These are phyloP conservation scores for Fusarium neocosmosporiellum DNA, from an alignment of 2,329 filamentous ascomycete genomes.

Conservation along the genomic window DNA sequence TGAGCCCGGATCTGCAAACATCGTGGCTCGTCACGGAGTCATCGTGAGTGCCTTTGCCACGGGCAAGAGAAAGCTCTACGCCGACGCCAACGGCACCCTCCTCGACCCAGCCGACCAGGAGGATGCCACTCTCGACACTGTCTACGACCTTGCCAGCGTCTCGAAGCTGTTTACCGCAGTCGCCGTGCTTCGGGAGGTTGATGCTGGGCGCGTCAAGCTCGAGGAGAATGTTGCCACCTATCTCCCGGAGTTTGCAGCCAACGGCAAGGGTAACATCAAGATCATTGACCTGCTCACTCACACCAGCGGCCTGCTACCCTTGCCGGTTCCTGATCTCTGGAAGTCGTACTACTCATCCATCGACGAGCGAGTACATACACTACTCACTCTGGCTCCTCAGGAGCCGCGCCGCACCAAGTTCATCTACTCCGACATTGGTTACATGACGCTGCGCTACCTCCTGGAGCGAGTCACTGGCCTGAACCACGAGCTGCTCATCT, in stretches of 20 bases:
- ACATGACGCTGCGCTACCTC: conserved; percentile 45
- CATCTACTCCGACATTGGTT: conserved; percentile 45
- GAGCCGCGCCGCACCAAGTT: conserved; percentile 28
- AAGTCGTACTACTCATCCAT: background rate
- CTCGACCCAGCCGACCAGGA: conserved; percentile 42
- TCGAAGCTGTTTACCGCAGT: conserved; percentile 53
- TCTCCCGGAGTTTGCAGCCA: background rate
- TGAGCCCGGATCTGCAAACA: conserved; percentile 37
- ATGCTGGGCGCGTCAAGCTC: conserved; percentile 19
- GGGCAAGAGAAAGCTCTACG: conserved; percentile 26
- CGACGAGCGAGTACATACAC: conserved; percentile 6
- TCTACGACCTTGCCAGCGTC: conserved; percentile 54
- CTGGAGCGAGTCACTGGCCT: conserved; percentile 46
- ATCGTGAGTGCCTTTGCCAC: conserved; percentile 44
- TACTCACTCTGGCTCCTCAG: background rate
- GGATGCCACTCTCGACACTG: conserved; percentile 46
- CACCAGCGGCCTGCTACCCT: background rate
- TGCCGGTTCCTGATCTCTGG: background rate
- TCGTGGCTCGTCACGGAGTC: background rate
- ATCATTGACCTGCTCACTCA: background rate
- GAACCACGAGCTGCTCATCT: conserved; percentile 48
- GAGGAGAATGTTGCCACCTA: background rate
- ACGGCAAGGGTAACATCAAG: background rate
- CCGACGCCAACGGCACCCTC: conserved; percentile 43
- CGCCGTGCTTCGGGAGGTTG: conserved; percentile 46